These are phyloP conservation scores for Nakazawaea wyomingensis DNA, from an alignment of 805 yeast genomes.

Conservation along the genomic window DNA sequence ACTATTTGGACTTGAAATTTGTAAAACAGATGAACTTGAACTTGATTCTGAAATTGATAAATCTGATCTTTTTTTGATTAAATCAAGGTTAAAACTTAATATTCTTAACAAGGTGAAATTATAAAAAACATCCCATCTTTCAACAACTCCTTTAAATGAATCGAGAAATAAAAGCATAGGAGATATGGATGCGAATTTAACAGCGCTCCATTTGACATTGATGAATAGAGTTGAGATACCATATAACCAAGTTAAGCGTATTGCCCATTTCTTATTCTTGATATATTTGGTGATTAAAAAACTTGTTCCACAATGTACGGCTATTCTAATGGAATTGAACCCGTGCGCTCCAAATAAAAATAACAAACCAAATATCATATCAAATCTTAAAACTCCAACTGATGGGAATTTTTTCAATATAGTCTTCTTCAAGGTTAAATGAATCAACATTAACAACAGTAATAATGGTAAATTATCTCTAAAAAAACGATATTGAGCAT, in stretches of 20 bases:
- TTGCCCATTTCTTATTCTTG: constrained; percentile 33
- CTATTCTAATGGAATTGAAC: constrained; percentile 56
- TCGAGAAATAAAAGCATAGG: constrained; percentile 50
- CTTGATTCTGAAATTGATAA: neutral
- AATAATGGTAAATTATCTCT: constrained; percentile 72
- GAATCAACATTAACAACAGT: constrained; percentile 47
- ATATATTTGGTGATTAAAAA: constrained; percentile 42
- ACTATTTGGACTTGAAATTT: too few relatives aligned
- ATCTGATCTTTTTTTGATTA: too few relatives aligned
- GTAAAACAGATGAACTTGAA: too few relatives aligned
- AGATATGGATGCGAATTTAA: constrained; percentile 38
- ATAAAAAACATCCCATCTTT: constrained; percentile 94
- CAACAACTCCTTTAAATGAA: constrained; percentile 67
- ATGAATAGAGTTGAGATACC: constrained; percentile 75
- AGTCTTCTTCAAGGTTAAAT: constrained; percentile 44
- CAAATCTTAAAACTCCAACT: constrained; percentile 43
- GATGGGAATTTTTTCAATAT: constrained; percentile 30
- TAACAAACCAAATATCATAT: constrained; percentile 62
- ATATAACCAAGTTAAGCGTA: constrained; percentile 61
- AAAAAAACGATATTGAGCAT: constrained; percentile 81
- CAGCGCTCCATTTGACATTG: constrained; percentile 60
- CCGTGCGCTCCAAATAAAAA: constrained; percentile 81
- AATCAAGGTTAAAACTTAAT: constrained; percentile 81
- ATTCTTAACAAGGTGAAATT: constrained; percentile 84
- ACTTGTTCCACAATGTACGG: constrained; percentile 51